Conservation (phyloP, 148 eudicot genomes). For the Pharnaceum exiguum region DNA sequence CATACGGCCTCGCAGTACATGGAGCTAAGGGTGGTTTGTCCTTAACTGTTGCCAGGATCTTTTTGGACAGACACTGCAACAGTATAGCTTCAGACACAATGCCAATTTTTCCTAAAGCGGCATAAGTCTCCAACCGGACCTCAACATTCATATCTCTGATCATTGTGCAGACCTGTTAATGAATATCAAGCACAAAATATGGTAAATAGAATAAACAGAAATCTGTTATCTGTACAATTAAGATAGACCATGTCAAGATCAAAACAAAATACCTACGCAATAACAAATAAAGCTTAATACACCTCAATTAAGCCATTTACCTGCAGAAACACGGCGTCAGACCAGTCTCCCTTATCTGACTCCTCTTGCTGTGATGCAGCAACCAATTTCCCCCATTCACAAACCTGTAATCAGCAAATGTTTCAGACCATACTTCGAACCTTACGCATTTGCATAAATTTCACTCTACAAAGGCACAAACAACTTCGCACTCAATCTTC, state of each 20-base stretch:
- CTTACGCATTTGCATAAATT: not conserved
- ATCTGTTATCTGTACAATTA: too few relatives aligned
- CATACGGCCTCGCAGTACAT: conserved; percentile 27
- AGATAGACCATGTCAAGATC: not conserved
- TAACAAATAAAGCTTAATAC: not conserved
- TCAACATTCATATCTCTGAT: conserved; percentile 80
- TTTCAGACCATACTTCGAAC: not conserved
- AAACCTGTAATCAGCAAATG: conserved; percentile 40
- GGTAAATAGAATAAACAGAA: not conserved
- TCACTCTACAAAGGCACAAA: not conserved
- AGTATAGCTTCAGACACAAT: conserved; percentile 63
- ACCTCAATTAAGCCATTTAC: conserved; percentile 23
- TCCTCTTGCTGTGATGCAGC: conserved; percentile 34
- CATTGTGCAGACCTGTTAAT: conserved; percentile 70
- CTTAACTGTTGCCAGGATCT: conserved; percentile 29
- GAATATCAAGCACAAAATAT: conserved; percentile 7
- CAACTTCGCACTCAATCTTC: not conserved
- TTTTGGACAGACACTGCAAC: conserved; percentile 69
- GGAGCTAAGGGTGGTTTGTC: conserved; percentile 35
- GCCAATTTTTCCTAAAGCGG: conserved; percentile 60
- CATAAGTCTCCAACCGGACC: conserved; percentile 68
- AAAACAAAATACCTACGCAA: not conserved
- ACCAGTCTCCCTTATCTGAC: conserved; percentile 40
- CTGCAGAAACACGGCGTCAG: conserved; percentile 67
- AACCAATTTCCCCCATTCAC: conserved; percentile 66